These are phyloP conservation scores for Neurospora tetraspora DNA, from an alignment of 495 filamentous ascomycete genomes.

Conservation along the genomic window DNA sequence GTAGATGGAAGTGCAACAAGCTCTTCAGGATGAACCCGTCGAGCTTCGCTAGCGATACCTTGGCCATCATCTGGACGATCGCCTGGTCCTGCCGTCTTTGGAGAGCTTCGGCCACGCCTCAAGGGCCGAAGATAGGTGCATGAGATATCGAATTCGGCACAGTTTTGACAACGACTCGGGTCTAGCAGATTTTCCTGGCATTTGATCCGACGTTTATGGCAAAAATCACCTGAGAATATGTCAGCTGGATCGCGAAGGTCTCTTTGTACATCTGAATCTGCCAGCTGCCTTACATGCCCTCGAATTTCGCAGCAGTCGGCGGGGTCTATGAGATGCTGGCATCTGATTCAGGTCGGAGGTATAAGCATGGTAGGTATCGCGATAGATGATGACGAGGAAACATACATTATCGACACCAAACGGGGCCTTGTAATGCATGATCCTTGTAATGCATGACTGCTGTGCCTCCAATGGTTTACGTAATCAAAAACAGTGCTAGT, in stretches of 20 bases:
- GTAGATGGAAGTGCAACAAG: neutral
- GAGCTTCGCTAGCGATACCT: neutral
- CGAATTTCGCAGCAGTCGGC: constrained; percentile 7
- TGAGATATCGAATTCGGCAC: constrained; percentile 13
- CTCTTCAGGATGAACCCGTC: constrained; percentile 1
- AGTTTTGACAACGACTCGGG: constrained; percentile 18
- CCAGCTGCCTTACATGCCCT: constrained; percentile 8
- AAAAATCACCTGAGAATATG: constrained; percentile 14
- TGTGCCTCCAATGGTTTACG: neutral
- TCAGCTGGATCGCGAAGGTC: neutral
- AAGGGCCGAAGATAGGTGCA: constrained; percentile 9
- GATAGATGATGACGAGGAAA: neutral
- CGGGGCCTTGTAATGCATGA: neutral
- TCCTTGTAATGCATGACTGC: too few species aligned
- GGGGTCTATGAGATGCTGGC: neutral
- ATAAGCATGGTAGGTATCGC: neutral
- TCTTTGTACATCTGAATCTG: neutral
- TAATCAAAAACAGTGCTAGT: neutral
- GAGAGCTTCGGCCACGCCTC: constrained; percentile 4
- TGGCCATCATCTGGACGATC: neutral
- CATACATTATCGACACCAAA: neutral
- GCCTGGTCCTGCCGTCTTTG: constrained; percentile 1
- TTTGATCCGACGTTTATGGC: constrained; percentile 28
- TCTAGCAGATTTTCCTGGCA: constrained; percentile 15
- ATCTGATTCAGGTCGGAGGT: neutral